phyloP scores from a whole-genome alignment of 768 basidiomycete species.

The Amanita pseudoporphyria region DNA sequence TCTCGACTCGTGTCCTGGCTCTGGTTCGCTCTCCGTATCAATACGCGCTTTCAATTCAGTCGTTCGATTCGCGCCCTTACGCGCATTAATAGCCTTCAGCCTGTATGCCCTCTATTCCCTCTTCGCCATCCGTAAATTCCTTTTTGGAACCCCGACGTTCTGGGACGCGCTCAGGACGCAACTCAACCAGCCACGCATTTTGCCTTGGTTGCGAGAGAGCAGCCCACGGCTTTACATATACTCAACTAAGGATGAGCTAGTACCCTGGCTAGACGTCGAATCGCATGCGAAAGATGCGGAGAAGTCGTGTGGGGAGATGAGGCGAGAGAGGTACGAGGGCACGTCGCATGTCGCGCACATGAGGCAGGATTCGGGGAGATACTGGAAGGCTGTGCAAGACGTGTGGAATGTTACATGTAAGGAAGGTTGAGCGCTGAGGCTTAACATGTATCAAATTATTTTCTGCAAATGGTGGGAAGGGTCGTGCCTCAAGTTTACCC shows the following conservation, averaged over 20 bases:
- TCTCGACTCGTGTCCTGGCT: constrained; percentile 38
- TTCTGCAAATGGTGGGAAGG: no score
- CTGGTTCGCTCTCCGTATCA: constrained; percentile 17
- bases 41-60: constrained; percentile 12
- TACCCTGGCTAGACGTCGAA: constrained; percentile 26
- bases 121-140: not conserved
- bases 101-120: not conserved
- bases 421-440: no score
- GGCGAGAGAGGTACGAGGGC: constrained; percentile 26
- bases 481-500: no score
- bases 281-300: constrained; percentile 24
- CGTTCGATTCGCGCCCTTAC: not conserved
- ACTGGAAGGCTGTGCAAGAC: constrained; percentile 30
- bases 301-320: constrained; percentile 23
- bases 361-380: constrained; percentile 29
- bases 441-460: not conserved
- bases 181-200: constrained; percentile 18
- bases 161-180: constrained; percentile 14
- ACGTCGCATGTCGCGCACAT: constrained; percentile 39
- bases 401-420: constrained; percentile 26
- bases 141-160: not conserved
- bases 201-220: constrained; percentile 30
- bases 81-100: not conserved
- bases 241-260: constrained; percentile 32
- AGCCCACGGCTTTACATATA: constrained; percentile 38